phyloP scores from a whole-genome alignment of 257 asterid genomes.

The Scutellaria minor region DNA sequence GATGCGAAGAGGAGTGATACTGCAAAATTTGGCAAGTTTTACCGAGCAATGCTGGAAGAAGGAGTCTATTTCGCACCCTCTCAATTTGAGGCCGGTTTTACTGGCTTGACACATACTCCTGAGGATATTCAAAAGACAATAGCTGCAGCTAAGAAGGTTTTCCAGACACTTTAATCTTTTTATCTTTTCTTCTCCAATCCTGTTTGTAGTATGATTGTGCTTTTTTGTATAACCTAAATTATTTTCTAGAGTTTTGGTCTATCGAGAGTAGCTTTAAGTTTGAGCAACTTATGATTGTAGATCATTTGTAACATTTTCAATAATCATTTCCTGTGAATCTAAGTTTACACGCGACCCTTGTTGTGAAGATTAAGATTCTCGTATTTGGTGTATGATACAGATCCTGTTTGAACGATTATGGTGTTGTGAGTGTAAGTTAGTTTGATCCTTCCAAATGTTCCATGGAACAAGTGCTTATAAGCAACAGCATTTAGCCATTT shows the following conservation, averaged over 20 bases:
- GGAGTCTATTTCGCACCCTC: constrained; percentile 97
- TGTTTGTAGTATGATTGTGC: constrained; percentile 33
- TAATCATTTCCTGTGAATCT: neutral
- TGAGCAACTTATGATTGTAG: constrained; percentile 29
- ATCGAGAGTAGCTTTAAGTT: constrained; percentile 31
- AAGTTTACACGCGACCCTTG: too few species aligned
- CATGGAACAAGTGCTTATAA: too few species aligned
- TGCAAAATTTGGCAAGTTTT: constrained; percentile 74
- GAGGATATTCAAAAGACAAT: constrained; percentile 83
- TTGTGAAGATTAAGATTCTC: neutral
- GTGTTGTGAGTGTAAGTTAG: too few species aligned
- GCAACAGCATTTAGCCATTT: too few species aligned
- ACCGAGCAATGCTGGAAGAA: constrained; percentile 89
- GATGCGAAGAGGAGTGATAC: constrained; percentile 97
- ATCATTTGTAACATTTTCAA: constrained; percentile 27
- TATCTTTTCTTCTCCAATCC: neutral
- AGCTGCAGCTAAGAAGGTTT: constrained; percentile 89
- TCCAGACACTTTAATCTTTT: constrained; percentile 49
- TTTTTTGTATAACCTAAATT: constrained; percentile 35
- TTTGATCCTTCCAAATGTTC: too few species aligned
- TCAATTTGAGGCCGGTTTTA: constrained; percentile 97
- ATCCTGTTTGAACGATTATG: too few species aligned
- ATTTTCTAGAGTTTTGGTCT: constrained; percentile 35
- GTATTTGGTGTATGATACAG: neutral
- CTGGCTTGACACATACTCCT: constrained; percentile 78